Percentiles rank a stretch among this genome's conserved stretches.
Evolutionary conservation across 805 yeast genomes (phyloP).

Genomic region (Saturnispora galanensis): DNA sequence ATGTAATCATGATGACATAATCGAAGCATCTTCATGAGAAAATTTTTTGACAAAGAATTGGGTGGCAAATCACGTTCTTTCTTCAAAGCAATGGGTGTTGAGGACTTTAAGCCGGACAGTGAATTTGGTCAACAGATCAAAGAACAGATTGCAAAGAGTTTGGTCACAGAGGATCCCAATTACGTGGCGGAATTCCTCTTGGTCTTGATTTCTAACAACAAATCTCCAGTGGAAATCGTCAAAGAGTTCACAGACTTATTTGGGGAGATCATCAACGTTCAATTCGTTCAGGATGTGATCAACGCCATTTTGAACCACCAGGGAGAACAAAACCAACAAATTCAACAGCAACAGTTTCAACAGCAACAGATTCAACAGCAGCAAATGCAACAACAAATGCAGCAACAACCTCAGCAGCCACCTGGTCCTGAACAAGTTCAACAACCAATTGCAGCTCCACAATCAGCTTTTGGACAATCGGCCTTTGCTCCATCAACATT

Average conservation of each 20-base stretch:
- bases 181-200: slow-evolving; percentile 68
- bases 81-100: slow-evolving; percentile 10
- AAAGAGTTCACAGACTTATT: slow-evolving; percentile 52
- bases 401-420: not conserved
- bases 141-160: slow-evolving; percentile 31
- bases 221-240: slow-evolving; percentile 49
- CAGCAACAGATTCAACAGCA: slow-evolving; percentile 16
- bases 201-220: slow-evolving; percentile 60
- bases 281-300: slow-evolving; percentile 48
- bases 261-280: slow-evolving; percentile 49
- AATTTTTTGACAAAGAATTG: not conserved
- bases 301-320: slow-evolving; percentile 40
- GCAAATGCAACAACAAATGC: slow-evolving; percentile 11
- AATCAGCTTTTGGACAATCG: slow-evolving; percentile 2
- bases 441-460: slow-evolving; percentile 1
- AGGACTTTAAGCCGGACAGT: slow-evolving; percentile 22
- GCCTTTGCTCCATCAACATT: slow-evolving; percentile 6
- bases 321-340: slow-evolving; percentile 14
- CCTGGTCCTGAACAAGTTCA: not conserved
- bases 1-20: too few species aligned
- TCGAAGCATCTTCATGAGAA: too few species aligned
- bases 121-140: slow-evolving; percentile 34
- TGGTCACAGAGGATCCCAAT: slow-evolving; percentile 40
- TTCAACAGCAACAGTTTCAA: slow-evolving; percentile 13
- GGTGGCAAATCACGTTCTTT: not conserved